Conservation (phyloP, 352 stramenopile species). For the Thalassiosira hispida region DNA sequence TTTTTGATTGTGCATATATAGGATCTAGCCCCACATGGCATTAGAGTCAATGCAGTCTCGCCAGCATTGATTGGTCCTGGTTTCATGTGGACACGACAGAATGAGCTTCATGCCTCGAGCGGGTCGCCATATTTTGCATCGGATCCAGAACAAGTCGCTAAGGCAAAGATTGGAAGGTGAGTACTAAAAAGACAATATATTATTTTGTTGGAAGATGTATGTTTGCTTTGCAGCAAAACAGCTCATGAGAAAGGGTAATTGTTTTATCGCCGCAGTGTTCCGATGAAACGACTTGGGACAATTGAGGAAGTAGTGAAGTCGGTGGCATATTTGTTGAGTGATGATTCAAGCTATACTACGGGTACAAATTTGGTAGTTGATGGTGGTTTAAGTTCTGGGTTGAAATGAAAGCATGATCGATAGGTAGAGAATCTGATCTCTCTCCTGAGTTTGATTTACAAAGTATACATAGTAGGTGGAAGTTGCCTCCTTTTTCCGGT, state of each 20-base stretch:
- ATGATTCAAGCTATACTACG: conserved; percentile 84
- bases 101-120: conserved; percentile 82
- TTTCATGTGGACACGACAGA: conserved; percentile 85
- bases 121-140: conserved; percentile 82
- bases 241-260: no score
- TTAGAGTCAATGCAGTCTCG: conserved; percentile 85
- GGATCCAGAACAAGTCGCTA: conserved; percentile 72
- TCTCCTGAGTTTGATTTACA: no score
- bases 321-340: conserved; percentile 82
- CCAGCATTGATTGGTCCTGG: conserved; percentile 85
- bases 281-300: conserved; percentile 83
- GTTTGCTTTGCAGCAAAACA: conserved; percentile 7
- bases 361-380: conserved; percentile 85
- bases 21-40: conserved; percentile 83
- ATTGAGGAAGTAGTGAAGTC: conserved; percentile 84
- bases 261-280: conserved; percentile 76
- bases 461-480: no score
- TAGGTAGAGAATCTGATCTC: no score
- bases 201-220: not conserved
- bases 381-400: conserved; percentile 80
- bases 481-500: no score
- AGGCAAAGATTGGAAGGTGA: conserved; percentile 75
- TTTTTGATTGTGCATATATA: conserved; percentile 37
- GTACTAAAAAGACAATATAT: not conserved
- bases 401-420: conserved; percentile 53